Conservation (phyloP, 225 moss, liverwort and hornwort genomes). For the Bryum argenteum region DNA sequence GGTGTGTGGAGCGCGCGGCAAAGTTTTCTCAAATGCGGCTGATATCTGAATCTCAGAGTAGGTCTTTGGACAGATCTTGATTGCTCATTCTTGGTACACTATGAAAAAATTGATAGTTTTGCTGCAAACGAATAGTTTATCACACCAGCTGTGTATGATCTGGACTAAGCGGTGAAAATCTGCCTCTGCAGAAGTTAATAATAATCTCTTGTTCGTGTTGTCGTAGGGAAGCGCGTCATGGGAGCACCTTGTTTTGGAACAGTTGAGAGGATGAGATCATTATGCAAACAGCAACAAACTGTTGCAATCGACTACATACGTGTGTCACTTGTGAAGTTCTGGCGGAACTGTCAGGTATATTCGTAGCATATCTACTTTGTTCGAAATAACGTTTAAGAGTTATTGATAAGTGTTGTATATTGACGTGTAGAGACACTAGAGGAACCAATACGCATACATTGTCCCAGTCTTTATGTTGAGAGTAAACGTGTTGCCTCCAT, state of each 20-base stretch:
- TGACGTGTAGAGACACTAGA: background rate
- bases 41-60: constrained; percentile 19
- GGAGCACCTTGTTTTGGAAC: constrained; percentile 35
- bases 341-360: constrained; percentile 48
- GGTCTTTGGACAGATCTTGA: constrained; percentile 9
- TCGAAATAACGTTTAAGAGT: background rate
- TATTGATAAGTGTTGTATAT: background rate
- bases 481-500: background rate
- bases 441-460: constrained; percentile 1
- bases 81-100: background rate
- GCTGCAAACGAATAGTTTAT: constrained; percentile 2
- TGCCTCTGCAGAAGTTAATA: constrained; percentile 11
- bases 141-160: background rate
- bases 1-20: constrained; percentile 19
- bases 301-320: constrained; percentile 26
- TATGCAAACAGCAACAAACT: constrained; percentile 39
- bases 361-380: background rate
- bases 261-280: constrained; percentile 43
- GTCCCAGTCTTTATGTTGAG: constrained; percentile 5
- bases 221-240: constrained; percentile 43
- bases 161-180: constrained; percentile 9
- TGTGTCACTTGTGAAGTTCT: constrained; percentile 34
- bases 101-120: background rate
- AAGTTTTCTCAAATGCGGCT: constrained; percentile 29
- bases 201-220: constrained; percentile 20